Conservation (phyloP, 306 rosid species). For the Castanea sativa region DNA sequence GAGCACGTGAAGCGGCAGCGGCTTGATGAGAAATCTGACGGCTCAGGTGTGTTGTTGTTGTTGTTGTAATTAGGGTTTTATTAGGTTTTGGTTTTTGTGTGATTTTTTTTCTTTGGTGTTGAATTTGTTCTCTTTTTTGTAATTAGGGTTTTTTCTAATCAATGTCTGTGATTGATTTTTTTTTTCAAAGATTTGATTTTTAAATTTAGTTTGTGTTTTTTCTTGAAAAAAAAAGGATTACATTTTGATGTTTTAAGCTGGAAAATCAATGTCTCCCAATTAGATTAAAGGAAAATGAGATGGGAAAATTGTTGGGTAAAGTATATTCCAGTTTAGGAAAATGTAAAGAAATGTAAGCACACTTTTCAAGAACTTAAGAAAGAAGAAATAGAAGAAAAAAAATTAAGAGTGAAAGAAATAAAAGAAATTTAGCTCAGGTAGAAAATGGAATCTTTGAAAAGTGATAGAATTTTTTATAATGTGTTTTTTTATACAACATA, state of each 20-base stretch:
- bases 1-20: conserved; percentile 60
- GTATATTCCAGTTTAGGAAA: no score
- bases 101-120: neutral
- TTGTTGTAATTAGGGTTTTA: neutral
- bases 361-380: no score
- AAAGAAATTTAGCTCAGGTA: no score
- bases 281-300: neutral
- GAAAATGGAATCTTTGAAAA: no score
- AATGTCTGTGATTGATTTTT: no score
- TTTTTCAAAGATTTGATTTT: no score
- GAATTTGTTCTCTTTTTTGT: neutral
- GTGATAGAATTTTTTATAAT: no score
- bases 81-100: neutral
- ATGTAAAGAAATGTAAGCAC: no score
- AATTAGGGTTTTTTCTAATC: neutral
- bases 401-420: no score
- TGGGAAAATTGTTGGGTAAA: neutral
- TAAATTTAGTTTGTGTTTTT: no score
- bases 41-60: conserved; percentile 35
- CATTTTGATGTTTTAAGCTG: neutral
- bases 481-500: neutral
- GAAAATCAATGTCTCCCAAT: neutral
- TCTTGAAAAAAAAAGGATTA: no score
- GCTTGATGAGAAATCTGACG: conserved; percentile 50
- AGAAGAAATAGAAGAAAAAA: no score